A percentile compares a stretch with the other conserved stretches of the same genome.
These are phyloP conservation scores for Zymoseptoria tritici DNA, from an alignment of 2,329 filamentous ascomycete genomes.

Conservation along the genomic window DNA sequence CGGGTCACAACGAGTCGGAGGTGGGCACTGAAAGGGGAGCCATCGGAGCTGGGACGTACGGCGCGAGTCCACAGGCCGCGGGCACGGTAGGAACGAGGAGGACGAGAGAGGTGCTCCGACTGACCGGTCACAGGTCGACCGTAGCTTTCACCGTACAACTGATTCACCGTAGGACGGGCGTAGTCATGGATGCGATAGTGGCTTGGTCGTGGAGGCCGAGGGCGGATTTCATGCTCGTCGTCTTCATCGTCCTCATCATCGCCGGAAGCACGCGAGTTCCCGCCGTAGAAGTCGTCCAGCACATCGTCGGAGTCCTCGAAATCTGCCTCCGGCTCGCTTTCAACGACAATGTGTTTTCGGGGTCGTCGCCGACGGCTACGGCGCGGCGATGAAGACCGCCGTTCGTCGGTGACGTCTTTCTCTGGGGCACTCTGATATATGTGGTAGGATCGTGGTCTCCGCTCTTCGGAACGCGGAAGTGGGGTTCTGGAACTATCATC, in stretches of 20 bases:
- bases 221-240: neutral
- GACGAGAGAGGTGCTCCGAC: neutral
- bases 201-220: neutral
- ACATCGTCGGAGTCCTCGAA: slow-evolving; percentile 9
- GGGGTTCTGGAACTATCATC: neutral
- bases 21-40: neutral
- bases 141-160: neutral
- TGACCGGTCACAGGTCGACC: neutral
- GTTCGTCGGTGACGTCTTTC: neutral
- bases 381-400: neutral
- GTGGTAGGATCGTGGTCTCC: neutral
- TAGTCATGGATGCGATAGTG: slow-evolving; percentile 1
- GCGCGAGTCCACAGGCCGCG: slow-evolving; percentile 13
- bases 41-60: neutral
- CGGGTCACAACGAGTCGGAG: slow-evolving; percentile 13
- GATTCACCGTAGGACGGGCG: neutral
- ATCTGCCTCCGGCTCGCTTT: neutral
- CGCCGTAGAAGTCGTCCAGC: slow-evolving; percentile 10
- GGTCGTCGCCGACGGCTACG: neutral
- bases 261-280: neutral
- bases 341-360: neutral
- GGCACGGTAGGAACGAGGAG: slow-evolving; percentile 1
- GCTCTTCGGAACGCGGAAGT: neutral
- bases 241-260: neutral
- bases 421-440: neutral